Conservation (phyloP, 2,329 filamentous ascomycete species). For the Ophiocordyceps camponoti-rufipedis region DNA sequence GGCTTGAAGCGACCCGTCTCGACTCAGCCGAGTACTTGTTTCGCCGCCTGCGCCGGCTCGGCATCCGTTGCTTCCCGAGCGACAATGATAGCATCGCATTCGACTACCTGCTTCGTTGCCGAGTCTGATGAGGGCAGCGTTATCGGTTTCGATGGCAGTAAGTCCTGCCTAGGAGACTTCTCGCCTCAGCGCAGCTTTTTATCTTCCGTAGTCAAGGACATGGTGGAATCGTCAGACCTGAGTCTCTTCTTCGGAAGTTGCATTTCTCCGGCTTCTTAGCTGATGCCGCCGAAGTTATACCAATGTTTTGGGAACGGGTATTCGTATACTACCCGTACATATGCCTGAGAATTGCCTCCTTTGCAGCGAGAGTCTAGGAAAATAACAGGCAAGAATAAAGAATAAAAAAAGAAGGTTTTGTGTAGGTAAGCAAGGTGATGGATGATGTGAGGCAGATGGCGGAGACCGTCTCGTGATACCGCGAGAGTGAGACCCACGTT, state of each 20-base stretch:
- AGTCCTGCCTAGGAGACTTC: slow-evolving; percentile 6
- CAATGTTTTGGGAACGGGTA: no score
- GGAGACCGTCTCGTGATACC: no score
- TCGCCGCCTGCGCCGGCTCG: slow-evolving; percentile 42
- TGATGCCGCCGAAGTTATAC: no score
- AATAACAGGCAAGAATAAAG: no score
- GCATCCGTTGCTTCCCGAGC: slow-evolving; percentile 47
- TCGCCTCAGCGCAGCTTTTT: slow-evolving; percentile 48
- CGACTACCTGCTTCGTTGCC: slow-evolving; percentile 42
- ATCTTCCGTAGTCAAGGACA: slow-evolving; percentile 38
- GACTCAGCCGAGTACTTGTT: slow-evolving; percentile 54
- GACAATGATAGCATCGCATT: slow-evolving; percentile 56
- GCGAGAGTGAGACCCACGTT: no score
- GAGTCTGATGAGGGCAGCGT: slow-evolving; percentile 48
- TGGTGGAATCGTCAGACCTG: slow-evolving; percentile 51
- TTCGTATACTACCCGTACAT: no score
- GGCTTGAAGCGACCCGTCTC: slow-evolving; percentile 29
- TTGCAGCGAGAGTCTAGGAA: no score
- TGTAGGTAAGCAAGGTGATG: no score
- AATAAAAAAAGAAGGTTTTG: no score
- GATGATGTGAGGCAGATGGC: no score
- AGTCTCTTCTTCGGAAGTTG: slow-evolving; percentile 47
- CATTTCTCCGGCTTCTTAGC: slow-evolving; percentile 1
- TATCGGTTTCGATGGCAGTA: slow-evolving; percentile 57
- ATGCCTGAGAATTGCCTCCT: no score